Evolutionary conservation across 129 eudicot genomes (phyloP).

Genomic region (Apium graveolens): DNA sequence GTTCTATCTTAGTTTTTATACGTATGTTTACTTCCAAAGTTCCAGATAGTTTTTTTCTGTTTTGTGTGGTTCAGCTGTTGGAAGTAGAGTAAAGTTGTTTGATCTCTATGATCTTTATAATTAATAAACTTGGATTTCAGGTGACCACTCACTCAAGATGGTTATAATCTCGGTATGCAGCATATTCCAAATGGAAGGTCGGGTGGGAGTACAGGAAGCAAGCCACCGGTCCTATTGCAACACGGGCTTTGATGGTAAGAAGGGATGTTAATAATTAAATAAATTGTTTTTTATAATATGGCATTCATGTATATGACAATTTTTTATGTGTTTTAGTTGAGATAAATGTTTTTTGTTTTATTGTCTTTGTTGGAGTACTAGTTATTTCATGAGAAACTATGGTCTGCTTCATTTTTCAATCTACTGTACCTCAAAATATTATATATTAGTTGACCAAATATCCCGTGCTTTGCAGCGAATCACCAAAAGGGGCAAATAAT

Average conservation of each 20-base stretch:
- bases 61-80: conserved; percentile 30
- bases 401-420: background rate
- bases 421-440: background rate
- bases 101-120: background rate
- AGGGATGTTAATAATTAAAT: no score
- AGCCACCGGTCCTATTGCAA: conserved; percentile 53
- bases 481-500: conserved; percentile 96
- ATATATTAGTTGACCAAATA: background rate
- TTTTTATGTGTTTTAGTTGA: background rate
- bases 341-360: background rate
- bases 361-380: no score
- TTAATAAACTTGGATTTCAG: conserved; percentile 20
- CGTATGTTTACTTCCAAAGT: background rate
- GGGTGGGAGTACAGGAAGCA: conserved; percentile 28
- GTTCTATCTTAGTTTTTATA: background rate
- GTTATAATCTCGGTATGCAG: conserved; percentile 52
- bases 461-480: conserved; percentile 63
- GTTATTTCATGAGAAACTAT: background rate
- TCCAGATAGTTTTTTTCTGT: conserved; percentile 14
- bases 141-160: conserved; percentile 71
- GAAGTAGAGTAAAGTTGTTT: conserved; percentile 20
- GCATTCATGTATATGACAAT: background rate
- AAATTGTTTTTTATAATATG: no score
- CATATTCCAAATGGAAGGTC: conserved; percentile 47
- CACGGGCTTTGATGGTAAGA: conserved; percentile 65